Conservation (phyloP, 1,284 basidiomycete genomes). For the Ganoderma resinaceum region DNA sequence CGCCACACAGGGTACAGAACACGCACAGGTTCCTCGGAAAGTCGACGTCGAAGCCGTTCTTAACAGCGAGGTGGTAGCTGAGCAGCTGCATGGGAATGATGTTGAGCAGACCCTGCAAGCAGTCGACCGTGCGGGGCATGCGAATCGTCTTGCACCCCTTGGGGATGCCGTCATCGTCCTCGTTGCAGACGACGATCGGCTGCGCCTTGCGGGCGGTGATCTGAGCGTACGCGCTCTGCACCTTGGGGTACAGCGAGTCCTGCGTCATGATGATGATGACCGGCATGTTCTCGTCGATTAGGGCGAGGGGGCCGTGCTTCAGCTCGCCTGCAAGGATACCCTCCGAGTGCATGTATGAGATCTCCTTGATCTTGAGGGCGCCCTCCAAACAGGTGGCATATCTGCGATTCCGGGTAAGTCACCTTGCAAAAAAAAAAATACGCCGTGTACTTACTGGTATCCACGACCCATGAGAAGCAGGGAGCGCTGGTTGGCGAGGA, state of each 20-base stretch:
- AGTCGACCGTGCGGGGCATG: conserved; percentile 94
- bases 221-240: conserved; percentile 94
- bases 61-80: conserved; percentile 96
- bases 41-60: conserved; percentile 97
- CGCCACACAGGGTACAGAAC: conserved; percentile 21
- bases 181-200: conserved; percentile 96
- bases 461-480: conserved; percentile 98
- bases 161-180: conserved; percentile 86
- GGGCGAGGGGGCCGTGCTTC: conserved; percentile 97
- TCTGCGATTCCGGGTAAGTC: conserved; percentile 41
- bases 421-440: neutral
- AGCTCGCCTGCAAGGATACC: conserved; percentile 98
- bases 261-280: conserved; percentile 99
- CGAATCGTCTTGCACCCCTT: conserved; percentile 86
- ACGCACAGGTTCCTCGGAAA: conserved; percentile 96
- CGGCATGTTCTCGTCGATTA: conserved; percentile 98
- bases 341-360: conserved; percentile 93
- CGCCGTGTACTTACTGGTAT: conserved; percentile 88
- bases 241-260: conserved; percentile 98
- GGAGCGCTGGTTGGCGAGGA: conserved; percentile 84
- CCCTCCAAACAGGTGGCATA: conserved; percentile 98
- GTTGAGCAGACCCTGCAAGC: conserved; percentile 95
- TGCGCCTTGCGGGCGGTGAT: conserved; percentile 97
- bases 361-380: conserved; percentile 99
- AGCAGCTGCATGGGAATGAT: conserved; percentile 97